These are phyloP conservation scores for Tagetes erecta DNA, from an alignment of 129 eudicot species.

Conservation along the genomic window DNA sequence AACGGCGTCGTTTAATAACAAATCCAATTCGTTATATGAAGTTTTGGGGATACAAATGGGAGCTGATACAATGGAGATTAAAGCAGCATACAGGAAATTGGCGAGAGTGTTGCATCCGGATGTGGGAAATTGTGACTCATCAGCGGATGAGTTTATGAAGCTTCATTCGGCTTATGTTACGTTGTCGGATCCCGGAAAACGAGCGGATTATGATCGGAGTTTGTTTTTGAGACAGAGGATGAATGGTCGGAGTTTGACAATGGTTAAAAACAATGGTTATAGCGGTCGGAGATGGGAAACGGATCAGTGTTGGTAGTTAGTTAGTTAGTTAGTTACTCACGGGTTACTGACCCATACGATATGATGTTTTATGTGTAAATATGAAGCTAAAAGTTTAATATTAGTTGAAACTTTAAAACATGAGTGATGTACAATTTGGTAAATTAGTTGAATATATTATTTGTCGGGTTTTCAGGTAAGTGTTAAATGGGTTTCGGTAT, in stretches of 20 bases:
- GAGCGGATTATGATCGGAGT: conserved; percentile 40
- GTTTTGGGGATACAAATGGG: conserved; percentile 43
- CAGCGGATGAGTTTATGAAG: conserved; percentile 39
- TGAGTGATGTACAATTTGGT: conserved; percentile 8
- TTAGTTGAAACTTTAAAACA: not conserved
- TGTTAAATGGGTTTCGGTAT: too few relatives aligned
- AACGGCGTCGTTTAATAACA: too few relatives aligned
- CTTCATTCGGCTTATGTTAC: conserved; percentile 40
- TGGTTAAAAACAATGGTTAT: conserved; percentile 30
- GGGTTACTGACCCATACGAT: too few relatives aligned
- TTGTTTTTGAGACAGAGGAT: conserved; percentile 22
- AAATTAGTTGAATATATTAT: conserved; percentile 1
- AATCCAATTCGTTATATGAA: conserved; percentile 22
- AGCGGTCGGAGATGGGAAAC: conserved; percentile 49
- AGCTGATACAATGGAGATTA: conserved; percentile 40
- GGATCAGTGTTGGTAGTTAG: conserved; percentile 49
- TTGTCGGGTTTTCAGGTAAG: too few relatives aligned
- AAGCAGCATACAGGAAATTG: conserved; percentile 44
- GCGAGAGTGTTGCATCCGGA: conserved; percentile 50
- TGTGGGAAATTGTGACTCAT: conserved; percentile 33
- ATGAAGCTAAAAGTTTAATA: conserved; percentile 13
- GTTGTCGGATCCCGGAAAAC: conserved; percentile 38
- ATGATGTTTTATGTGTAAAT: conserved; percentile 8
- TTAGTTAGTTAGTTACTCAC: too few relatives aligned
- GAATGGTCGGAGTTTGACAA: conserved; percentile 16